A percentile compares a stretch with the other conserved stretches of the same genome.
These are phyloP conservation scores for Hibiscus mutabilis DNA, from an alignment of 345 rosid genomes.

Conservation along the genomic window DNA sequence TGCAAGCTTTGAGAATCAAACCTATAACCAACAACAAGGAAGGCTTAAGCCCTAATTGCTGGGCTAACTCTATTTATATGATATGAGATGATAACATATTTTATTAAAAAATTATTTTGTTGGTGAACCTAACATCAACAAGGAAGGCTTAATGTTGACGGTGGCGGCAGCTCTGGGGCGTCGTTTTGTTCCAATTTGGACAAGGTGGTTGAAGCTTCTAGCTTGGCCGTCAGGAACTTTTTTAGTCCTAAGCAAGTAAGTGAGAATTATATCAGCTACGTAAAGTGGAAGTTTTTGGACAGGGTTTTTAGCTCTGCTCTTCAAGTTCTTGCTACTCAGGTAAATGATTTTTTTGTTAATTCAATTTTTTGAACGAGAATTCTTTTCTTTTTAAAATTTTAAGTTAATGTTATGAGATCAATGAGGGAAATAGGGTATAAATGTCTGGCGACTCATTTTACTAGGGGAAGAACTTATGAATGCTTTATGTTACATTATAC, in stretches of 20 bases:
- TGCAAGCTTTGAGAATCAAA: too few species aligned
- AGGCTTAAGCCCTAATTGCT: too few species aligned
- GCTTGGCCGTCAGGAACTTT: conserved; percentile 45
- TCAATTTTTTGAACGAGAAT: background rate
- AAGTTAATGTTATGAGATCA: background rate
- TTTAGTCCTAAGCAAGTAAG: conserved; percentile 67
- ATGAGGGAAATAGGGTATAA: background rate
- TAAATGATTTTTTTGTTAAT: conserved; percentile 6
- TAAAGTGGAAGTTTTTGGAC: conserved; percentile 88
- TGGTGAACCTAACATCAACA: too few species aligned
- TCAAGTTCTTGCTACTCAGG: conserved; percentile 97
- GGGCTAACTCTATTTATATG: too few species aligned
- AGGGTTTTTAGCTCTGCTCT: conserved; percentile 85
- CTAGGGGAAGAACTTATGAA: background rate
- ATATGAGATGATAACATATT: too few species aligned
- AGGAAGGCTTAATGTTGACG: too few species aligned
- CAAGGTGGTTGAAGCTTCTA: conserved; percentile 28
- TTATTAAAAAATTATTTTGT: too few species aligned
- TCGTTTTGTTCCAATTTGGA: conserved; percentile 28
- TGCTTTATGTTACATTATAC: background rate
- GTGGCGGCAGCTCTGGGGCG: conserved; percentile 35
- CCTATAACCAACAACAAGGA: too few species aligned
- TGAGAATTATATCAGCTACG: conserved; percentile 52
- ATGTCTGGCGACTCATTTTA: background rate
- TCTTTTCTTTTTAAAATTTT: background rate